Conservation (phyloP, 2,329 filamentous ascomycete genomes). For the Fusarium heterosporum region DNA sequence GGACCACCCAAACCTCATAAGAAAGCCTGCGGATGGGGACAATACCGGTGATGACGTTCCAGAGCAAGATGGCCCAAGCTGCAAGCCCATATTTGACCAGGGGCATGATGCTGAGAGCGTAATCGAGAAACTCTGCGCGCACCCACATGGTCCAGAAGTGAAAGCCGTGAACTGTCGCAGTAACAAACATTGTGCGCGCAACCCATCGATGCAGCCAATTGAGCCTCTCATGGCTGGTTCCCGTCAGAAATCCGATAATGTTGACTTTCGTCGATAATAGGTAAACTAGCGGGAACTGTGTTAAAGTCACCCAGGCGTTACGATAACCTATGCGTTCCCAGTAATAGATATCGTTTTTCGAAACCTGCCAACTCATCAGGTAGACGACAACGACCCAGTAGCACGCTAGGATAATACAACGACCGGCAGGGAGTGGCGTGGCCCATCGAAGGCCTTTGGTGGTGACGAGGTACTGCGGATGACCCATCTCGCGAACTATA, state of each 20-base stretch:
- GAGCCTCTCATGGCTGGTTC: slow-evolving; percentile 74
- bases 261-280: slow-evolving; percentile 71
- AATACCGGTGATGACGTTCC: slow-evolving; percentile 73
- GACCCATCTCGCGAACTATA: slow-evolving; percentile 65
- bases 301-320: slow-evolving; percentile 74
- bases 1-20: slow-evolving; percentile 77
- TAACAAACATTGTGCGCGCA: slow-evolving; percentile 75
- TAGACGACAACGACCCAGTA: slow-evolving; percentile 71
- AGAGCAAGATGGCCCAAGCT: slow-evolving; percentile 73
- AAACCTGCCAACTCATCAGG: slow-evolving; percentile 64
- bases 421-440: slow-evolving; percentile 69
- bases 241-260: slow-evolving; percentile 69
- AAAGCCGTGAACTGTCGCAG: slow-evolving; percentile 75
- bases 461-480: slow-evolving; percentile 65
- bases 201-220: slow-evolving; percentile 82
- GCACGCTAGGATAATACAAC: slow-evolving; percentile 62
- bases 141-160: slow-evolving; percentile 76
- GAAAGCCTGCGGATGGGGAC: slow-evolving; percentile 72
- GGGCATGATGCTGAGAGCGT: slow-evolving; percentile 70
- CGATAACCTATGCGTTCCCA: slow-evolving; percentile 75
- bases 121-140: slow-evolving; percentile 66
- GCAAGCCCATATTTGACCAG: slow-evolving; percentile 75
- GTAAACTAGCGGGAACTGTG: slow-evolving; percentile 73
- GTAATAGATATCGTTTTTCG: slow-evolving; percentile 65
- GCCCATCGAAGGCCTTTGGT: slow-evolving; percentile 63